Percentiles rank a stretch among this genome's conserved stretches.
phyloP scores from a whole-genome alignment of 2,329 filamentous ascomycete genomes.

The Scytalidium sp. region DNA sequence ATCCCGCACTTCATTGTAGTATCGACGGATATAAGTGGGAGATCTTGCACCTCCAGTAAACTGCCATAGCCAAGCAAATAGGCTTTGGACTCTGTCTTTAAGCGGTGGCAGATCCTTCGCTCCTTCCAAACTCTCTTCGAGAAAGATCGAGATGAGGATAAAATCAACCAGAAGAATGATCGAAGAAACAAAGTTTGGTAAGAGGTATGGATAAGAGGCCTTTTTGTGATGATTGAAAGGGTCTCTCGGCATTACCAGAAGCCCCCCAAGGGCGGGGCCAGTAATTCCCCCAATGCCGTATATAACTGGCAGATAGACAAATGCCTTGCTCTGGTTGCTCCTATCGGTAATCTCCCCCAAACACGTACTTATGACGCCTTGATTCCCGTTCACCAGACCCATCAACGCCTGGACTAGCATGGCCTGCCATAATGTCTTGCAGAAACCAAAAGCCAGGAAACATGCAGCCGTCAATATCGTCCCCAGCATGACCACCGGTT shows the following conservation, averaged over 20 bases:
- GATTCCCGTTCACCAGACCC: constrained; percentile 93
- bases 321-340: constrained; percentile 89
- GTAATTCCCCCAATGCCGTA: constrained; percentile 94
- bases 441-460: constrained; percentile 86
- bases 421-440: constrained; percentile 77
- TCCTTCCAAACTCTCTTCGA: constrained; percentile 81
- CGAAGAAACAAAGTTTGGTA: constrained; percentile 79
- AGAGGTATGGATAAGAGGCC: constrained; percentile 74
- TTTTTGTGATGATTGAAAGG: constrained; percentile 49
- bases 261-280: constrained; percentile 84
- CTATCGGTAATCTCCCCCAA: constrained; percentile 93
- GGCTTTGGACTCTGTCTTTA: constrained; percentile 49
- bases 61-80: constrained; percentile 70
- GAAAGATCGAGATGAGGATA: constrained; percentile 70
- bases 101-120: constrained; percentile 59
- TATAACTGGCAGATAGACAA: constrained; percentile 93
- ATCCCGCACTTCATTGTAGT: constrained; percentile 24
- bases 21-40: constrained; percentile 54
- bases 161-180: constrained; percentile 70
- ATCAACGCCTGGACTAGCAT: constrained; percentile 83
- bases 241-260: constrained; percentile 61
- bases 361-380: constrained; percentile 89
- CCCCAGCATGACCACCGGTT: constrained; percentile 78
- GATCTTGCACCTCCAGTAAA: constrained; percentile 54
- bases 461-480: constrained; percentile 79